Evolutionary conservation across 2,329 filamentous ascomycete species (phyloP).

Genomic region (Alternaria brassicae): DNA sequence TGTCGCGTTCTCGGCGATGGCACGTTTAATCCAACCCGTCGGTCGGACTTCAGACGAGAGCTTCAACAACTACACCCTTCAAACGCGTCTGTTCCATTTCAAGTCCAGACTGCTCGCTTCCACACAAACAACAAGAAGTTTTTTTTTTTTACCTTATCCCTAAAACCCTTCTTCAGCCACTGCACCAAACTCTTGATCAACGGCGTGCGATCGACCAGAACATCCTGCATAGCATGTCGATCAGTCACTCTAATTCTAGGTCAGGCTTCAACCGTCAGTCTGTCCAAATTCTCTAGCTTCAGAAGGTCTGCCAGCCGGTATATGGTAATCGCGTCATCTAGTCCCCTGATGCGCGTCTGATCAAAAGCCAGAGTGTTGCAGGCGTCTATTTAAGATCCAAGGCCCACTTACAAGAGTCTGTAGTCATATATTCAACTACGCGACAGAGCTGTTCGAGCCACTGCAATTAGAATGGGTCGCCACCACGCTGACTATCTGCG

Average conservation of each 20-base stretch:
- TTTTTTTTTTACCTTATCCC: not conserved
- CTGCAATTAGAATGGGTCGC: not conserved
- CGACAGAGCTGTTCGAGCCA: conserved; percentile 12
- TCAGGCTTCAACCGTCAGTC: conserved; percentile 11
- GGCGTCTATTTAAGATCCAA: not conserved
- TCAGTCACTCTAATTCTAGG: conserved; percentile 1
- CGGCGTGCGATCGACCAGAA: conserved; percentile 5
- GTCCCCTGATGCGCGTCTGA: not conserved
- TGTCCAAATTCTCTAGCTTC: not conserved
- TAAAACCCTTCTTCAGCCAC: conserved; percentile 11
- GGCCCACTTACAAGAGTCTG: not conserved
- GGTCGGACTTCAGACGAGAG: not conserved
- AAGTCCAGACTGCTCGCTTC: conserved; percentile 1
- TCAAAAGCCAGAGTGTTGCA: not conserved
- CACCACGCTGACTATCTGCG: not conserved
- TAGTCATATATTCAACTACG: conserved; percentile 1
- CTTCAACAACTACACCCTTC: not conserved
- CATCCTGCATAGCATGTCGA: not conserved
- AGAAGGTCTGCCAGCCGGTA: conserved; percentile 2
- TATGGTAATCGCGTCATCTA: not conserved
- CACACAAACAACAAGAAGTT: not conserved
- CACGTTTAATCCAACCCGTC: not conserved
- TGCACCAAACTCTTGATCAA: conserved; percentile 1
- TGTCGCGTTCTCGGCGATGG: not conserved
- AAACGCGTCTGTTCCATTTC: conserved; percentile 1